phyloP scores from a whole-genome alignment of 176 grass and related monocot species.

The Triticum urartu region DNA sequence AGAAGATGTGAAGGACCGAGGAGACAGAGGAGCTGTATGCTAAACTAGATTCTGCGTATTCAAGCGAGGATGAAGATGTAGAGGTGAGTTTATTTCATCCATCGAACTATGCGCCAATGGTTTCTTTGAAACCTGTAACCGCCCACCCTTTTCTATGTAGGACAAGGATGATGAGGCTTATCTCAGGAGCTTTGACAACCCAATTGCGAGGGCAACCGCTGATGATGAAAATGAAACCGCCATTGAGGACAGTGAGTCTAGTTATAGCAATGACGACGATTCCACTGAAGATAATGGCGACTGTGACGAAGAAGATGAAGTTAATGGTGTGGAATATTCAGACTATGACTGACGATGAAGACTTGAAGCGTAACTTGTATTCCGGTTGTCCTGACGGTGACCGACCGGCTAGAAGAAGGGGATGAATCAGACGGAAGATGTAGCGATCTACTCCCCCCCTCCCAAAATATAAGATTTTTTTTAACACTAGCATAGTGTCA shows the following conservation, averaged over 20 bases:
- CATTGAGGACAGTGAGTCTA: not conserved
- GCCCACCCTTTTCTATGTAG: conserved; percentile 10
- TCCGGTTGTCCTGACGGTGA: not conserved
- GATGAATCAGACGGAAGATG: not conserved
- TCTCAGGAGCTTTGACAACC: conserved; percentile 35
- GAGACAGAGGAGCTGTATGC: conserved; percentile 68
- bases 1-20: conserved; percentile 59
- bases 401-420: not conserved
- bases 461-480: too few species aligned
- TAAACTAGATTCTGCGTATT: conserved; percentile 71
- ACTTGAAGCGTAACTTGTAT: not conserved
- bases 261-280: conserved; percentile 2
- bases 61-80: conserved; percentile 67
- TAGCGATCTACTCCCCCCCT: not conserved
- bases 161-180: conserved; percentile 51
- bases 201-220: conserved; percentile 17
- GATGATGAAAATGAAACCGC: conserved; percentile 6
- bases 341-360: not conserved
- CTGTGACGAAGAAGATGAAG: conserved; percentile 5
- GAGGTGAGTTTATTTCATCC: conserved; percentile 44
- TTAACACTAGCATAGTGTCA: too few species aligned
- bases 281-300: conserved; percentile 27
- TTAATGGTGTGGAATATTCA: not conserved
- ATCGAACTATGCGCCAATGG: not conserved
- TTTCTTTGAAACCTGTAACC: not conserved